phyloP scores from a whole-genome alignment of 129 eudicot species.

The Helianthus annuus region HanXRQr2.0-SUNRISE NC_035446.2:8676139-8676638 shows the following conservation, averaged over 20 bases:
- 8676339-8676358: conserved; percentile 23
- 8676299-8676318: not conserved
- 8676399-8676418: conserved; percentile 6
- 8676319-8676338: not conserved
- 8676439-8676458: conserved; percentile 2
- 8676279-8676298: not conserved
- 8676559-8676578: conserved; percentile 17
- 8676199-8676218: no score
- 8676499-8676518: not conserved
- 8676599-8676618: conserved; percentile 81
- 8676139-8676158: no score
- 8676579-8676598: conserved; percentile 79
- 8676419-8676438: not conserved
- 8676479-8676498: not conserved
- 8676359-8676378: conserved; percentile 18
- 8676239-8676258: not conserved
- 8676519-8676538: conserved; percentile 3
- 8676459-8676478: not conserved
- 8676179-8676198: no score
- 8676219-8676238: no score
- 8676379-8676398: conserved; percentile 16
- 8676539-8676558: conserved; percentile 13
- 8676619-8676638: conserved; percentile 81
- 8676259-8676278: not conserved
- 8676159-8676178: no score